These are phyloP conservation scores for Odontarrhena argentea DNA, from an alignment of 345 rosid genomes.

Conservation along the genomic window DNA sequence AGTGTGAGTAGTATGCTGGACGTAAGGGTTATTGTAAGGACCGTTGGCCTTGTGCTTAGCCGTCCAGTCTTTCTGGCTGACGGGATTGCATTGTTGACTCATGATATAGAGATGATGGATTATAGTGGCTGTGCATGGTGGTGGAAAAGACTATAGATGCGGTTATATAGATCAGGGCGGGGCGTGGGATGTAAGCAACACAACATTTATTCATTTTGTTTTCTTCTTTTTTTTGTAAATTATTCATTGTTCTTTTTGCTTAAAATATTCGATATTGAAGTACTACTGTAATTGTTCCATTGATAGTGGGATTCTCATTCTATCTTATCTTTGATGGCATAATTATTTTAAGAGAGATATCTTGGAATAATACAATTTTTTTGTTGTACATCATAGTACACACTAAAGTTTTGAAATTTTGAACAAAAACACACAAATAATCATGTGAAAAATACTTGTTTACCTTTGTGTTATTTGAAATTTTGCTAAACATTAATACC, in stretches of 20 bases:
- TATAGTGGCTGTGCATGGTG: not conserved
- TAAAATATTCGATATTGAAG: not conserved
- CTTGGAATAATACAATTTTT: too few species aligned
- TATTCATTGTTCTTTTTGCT: not conserved
- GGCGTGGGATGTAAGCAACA: slow-evolving; percentile 29
- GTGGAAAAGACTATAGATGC: not conserved
- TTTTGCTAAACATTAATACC: too few species aligned
- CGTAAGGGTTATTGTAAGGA: slow-evolving; percentile 49
- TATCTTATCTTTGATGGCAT: slow-evolving; percentile 1
- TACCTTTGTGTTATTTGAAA: too few species aligned
- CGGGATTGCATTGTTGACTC: slow-evolving; percentile 14
- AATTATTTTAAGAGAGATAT: not conserved
- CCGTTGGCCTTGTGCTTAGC: slow-evolving; percentile 29
- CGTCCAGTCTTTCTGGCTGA: slow-evolving; percentile 1
- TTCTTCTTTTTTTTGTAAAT: too few species aligned
- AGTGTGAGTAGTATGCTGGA: slow-evolving; percentile 45
- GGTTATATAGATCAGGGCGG: slow-evolving; percentile 12
- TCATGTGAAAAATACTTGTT: too few species aligned
- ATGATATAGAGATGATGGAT: slow-evolving; percentile 9
- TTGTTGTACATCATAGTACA: too few species aligned
- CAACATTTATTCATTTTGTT: slow-evolving; percentile 5
- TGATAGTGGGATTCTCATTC: slow-evolving; percentile 4
- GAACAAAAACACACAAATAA: too few species aligned
- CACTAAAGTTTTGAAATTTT: too few species aligned
- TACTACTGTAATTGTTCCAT: slow-evolving; percentile 2